Conservation (phyloP, 768 basidiomycete species). For the Lactarius trivialis region DNA sequence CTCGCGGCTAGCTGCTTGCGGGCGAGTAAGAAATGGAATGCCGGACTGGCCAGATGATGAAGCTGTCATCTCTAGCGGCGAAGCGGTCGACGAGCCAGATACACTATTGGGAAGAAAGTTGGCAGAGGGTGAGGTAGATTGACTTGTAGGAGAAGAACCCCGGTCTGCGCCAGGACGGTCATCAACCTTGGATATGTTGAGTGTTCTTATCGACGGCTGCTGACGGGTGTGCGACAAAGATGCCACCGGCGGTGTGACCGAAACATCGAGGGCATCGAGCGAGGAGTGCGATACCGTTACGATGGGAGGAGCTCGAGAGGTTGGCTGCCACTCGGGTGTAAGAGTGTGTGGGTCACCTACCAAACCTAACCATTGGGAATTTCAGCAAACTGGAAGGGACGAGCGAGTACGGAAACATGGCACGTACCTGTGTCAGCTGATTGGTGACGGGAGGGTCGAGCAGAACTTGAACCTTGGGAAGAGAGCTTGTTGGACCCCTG, state of each 20-base stretch:
- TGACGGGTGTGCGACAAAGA: background rate
- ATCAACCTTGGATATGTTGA: constrained; percentile 9
- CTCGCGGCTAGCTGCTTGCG: constrained; percentile 42
- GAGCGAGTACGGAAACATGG: constrained; percentile 2
- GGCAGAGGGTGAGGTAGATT: constrained; percentile 5
- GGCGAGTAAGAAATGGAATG: constrained; percentile 4
- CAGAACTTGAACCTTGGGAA: constrained; percentile 21
- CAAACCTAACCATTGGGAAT: constrained; percentile 1
- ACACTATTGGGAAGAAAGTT: background rate
- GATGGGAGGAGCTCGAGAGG: constrained; percentile 1
- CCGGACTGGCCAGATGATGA: background rate
- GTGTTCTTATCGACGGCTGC: constrained; percentile 6
- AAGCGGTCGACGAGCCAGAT: constrained; percentile 2
- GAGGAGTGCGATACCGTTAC: constrained; percentile 8
- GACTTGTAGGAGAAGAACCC: background rate
- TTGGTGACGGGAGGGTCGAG: constrained; percentile 19
- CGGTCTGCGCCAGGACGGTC: background rate
- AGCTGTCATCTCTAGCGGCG: constrained; percentile 3
- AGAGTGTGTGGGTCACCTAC: constrained; percentile 8
- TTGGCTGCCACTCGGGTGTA: constrained; percentile 16
- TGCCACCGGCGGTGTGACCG: background rate
- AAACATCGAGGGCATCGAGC: background rate
- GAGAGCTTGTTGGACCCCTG: constrained; percentile 13
- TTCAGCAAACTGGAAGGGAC: background rate
- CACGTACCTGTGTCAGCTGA: constrained; percentile 34